Base-by-base conservation (phyloP, 2,329 filamentous ascomycete species). In the Tolypocladium tundrense region DNA sequence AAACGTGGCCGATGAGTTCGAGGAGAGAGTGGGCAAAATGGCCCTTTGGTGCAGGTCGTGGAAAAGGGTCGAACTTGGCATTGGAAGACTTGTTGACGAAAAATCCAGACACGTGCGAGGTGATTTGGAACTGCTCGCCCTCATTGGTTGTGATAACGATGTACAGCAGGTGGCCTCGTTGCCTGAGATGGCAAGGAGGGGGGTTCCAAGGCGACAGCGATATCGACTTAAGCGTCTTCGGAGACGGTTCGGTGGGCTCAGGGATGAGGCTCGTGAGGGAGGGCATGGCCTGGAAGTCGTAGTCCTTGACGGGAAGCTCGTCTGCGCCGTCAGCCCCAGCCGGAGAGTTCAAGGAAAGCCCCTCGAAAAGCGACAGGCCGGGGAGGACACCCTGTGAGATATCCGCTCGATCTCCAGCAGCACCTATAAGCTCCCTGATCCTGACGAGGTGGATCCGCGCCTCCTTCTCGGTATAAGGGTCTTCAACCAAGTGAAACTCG, bases 401-500 rank as follows among this genome's bases (percentile, higher is more conserved):
- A 71, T 97, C 94, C 57, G 91, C 88, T 60, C 92, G 87, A 72
- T 97, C 86, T 48, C 91, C 91, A 48, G 93, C 87, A 66, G 93
- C 93, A 54, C 94, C 94, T 66, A 99, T 91, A 63, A 99, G 82
- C 70, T 99, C 94, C 62, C 94, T 84, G 61, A 96, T 88, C 64
- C 94, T 84, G 56, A 99, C 85, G 63, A 97, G 78, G 74, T 99
- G 94, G 79, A 99, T 88, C 63, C 95, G 87, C 37, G 94, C 93
- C 76, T 99, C 94, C 77, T 96, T 97, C 77, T 99, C 94, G 50
- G 91, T 99, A 73, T 99, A 99, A 52, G 95, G 90, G 69, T 99
- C 94, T 75, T 97, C 88, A 57, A 97, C 85, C 65, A 99, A 77
- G 57, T 82, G 83, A 59, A 97, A 82, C 67, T 92, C 88, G 41